phyloP scores from a whole-genome alignment of 31 red algal species.

The Bonnemaisonia californica region DNA sequence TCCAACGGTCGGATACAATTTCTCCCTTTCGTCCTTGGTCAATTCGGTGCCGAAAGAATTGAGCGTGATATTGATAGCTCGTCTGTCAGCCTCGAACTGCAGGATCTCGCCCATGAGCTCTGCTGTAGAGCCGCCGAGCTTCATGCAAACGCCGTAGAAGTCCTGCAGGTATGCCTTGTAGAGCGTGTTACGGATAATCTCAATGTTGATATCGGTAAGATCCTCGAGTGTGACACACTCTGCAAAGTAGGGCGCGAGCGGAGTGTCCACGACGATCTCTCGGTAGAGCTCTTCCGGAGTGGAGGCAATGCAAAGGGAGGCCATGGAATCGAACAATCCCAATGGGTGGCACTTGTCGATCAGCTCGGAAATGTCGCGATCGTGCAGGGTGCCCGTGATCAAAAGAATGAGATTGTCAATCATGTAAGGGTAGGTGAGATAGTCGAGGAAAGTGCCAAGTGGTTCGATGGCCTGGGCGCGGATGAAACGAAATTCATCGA shows the following conservation, averaged over 20 bases:
- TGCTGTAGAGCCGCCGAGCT: conserved; percentile 84
- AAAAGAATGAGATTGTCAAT: conserved; percentile 98
- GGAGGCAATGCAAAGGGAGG: conserved; percentile 75
- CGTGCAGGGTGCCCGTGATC: conserved; percentile 85
- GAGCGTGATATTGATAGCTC: conserved; percentile 95
- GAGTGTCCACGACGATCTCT: conserved; percentile 94
- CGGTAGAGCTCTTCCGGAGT: conserved; percentile 92
- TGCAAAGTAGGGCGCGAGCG: conserved; percentile 93
- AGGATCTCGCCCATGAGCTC: conserved; percentile 85
- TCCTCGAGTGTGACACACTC: conserved; percentile 91
- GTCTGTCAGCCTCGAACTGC: conserved; percentile 84
- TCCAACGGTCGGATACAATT: conserved; percentile 77
- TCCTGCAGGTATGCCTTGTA: conserved; percentile 96
- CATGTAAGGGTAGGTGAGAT: conserved; percentile 96
- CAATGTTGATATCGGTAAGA: conserved; percentile 92
- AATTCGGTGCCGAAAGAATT: conserved; percentile 94
- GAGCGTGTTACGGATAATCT: conserved; percentile 93
- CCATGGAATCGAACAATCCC: conserved; percentile 86
- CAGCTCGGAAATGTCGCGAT: conserved; percentile 88
- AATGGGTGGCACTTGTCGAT: conserved; percentile 97
- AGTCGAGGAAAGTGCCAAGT: conserved; percentile 89
- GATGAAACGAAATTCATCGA: conserved; percentile 86
- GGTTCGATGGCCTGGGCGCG: conserved; percentile 79
- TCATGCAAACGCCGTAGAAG: conserved; percentile 76
- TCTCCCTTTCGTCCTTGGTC: conserved; percentile 69